Base-by-base conservation (phyloP, 306 rosid species). In the Acacia acuminata region DNA sequence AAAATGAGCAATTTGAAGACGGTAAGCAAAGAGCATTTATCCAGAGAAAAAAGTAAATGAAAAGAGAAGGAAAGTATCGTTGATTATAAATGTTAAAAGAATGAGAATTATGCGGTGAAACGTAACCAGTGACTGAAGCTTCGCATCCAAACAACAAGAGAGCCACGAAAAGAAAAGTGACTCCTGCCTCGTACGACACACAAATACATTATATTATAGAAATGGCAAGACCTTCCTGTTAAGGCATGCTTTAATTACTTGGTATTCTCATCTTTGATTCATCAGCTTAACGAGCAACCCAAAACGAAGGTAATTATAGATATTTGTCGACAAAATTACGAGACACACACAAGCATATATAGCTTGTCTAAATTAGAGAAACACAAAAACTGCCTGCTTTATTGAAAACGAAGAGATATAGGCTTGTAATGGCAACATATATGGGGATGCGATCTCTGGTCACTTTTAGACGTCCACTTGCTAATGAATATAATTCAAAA, bases 61-160 rank as follows among this genome's bases (percentile, higher is more conserved):
- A 74, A 76, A 42, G 80, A 42, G 83, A 78, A 61, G 80, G 66
- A 36, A 70, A 70, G 71, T 44, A 48, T 82, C 17, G 34, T 78
- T 75, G 66, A 86, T 75, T 78, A 70, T 75, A 71, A 63, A 82
- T 71, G 74, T 43, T 71, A 82, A 84, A 84, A 82, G 17, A 71
- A 85, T 78, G 85, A 64, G 70, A 80, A 86, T 76, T 53, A 16
- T 61, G 80, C 76, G 72, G 66, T 40, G 24, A 82, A 36, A 32
- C 36, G 36, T 32, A 50, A 68, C 71, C 48, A 45, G 60, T 16
- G 44, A 24, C 19, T 64, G 79, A 76, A 73, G 75, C 82, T 82
- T 82, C 66, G 78, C 55, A 82, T 64, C 79, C 47, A 75, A 77
- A 77, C 48, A 50, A 82, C 48, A 50, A 82, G 42, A 66, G 53